Base-by-base conservation (phyloP, 2,329 filamentous ascomycete species). In the Orbilia ellipsospora region DNA sequence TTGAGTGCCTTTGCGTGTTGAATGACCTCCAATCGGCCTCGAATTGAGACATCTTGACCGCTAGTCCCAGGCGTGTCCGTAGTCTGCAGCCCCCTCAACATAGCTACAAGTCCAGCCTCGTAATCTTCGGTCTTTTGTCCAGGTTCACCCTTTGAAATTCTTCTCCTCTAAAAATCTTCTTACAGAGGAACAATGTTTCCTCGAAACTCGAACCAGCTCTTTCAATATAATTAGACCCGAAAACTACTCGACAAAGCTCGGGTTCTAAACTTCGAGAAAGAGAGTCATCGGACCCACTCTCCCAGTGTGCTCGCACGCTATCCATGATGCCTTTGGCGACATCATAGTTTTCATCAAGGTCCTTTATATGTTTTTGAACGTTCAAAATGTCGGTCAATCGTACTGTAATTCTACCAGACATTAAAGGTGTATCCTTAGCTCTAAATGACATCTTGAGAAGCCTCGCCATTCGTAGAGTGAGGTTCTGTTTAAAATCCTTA, bases 201-300 rank as follows among this genome's bases (percentile, higher is more conserved):
- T 65, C 16, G n/a, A 15, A 64, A 28, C 42, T 44, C 13, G 51
- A 44, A 20, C 62, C 62, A 8, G 62, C 62, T 18, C 62, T 2
- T 26, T 65, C 62, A 20, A 65, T 65, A 18, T 56, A 65, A 15
- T 65, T 65, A 28, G 62, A 65, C 2, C 62, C 62, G 13, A 65
- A 65, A 8, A 65, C 15, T 51, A 56, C 57, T 2, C 62, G 62
- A 28, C 44, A 56, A 0, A 65, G 36, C n/a, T 65, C 62, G 8
- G 36, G 12, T 20, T 65, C 62, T 6, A 65, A 12, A 15, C 28
- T 23, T 0, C 40, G 23, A 7, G 59, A 44, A n/a, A 51, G 16
- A 40, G 2, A 15, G 4, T 51, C 45, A 12, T 63, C 59, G 1
- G 59, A 5, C 1, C 4, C n/a, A 20, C 20, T 23, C 7, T 51